Percentiles rank a stretch among this genome's conserved stretches.
These are phyloP conservation scores for Nepenthes gracilis DNA, from an alignment of 148 eudicot genomes.

Conservation along the genomic window DNA sequence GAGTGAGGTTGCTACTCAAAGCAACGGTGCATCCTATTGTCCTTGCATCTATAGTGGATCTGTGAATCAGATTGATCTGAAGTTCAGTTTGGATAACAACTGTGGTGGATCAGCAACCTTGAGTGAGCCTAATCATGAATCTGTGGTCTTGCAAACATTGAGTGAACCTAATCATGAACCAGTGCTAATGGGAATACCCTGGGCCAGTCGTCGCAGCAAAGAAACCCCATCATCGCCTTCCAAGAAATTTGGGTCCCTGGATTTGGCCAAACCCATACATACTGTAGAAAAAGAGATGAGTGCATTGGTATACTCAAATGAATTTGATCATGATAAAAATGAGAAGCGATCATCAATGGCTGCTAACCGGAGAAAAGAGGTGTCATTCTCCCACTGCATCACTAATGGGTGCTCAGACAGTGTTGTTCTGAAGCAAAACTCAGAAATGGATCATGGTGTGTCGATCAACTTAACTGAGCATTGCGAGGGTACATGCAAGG, in stretches of 20 bases:
- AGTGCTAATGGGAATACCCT: not conserved
- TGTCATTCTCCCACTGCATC: slow-evolving; percentile 9
- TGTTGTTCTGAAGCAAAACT: slow-evolving; percentile 15
- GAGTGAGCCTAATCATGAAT: slow-evolving; percentile 1
- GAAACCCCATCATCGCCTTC: slow-evolving; percentile 1
- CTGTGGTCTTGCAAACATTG: not conserved
- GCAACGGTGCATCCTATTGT: slow-evolving; percentile 13
- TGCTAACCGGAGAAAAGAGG: slow-evolving; percentile 10
- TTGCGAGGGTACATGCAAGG: slow-evolving; percentile 8
- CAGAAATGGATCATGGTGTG: slow-evolving; percentile 7
- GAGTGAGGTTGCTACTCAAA: slow-evolving; percentile 9
- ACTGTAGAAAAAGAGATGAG: slow-evolving; percentile 8
- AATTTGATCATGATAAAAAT: slow-evolving; percentile 5
- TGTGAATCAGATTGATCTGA: slow-evolving; percentile 10
- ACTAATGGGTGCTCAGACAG: slow-evolving; percentile 13
- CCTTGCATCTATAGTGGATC: slow-evolving; percentile 3
- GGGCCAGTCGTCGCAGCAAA: slow-evolving; percentile 2
- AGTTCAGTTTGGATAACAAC: slow-evolving; percentile 5
- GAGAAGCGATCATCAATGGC: slow-evolving; percentile 1
- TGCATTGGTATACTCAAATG: slow-evolving; percentile 5
- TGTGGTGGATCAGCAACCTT: slow-evolving; percentile 8
- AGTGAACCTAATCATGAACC: slow-evolving; percentile 5
- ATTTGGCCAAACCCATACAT: not conserved
- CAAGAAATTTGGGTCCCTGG: slow-evolving; percentile 4
- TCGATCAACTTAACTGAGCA: slow-evolving; percentile 13